Conservation (phyloP, 305 asterid species). For the Solanum aculeatissimum region DNA sequence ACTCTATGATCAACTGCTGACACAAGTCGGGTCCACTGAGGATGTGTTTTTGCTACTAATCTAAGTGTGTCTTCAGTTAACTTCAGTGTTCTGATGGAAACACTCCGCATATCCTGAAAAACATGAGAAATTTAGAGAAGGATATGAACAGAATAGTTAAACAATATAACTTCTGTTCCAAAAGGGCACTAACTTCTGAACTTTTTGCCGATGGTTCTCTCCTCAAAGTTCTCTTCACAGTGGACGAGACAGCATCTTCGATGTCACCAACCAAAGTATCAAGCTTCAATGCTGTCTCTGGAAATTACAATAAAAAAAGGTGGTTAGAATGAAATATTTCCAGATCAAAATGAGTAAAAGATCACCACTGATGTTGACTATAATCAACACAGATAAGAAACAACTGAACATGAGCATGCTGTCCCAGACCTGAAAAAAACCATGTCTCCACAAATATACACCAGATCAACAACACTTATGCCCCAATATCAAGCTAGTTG, state of each 20-base stretch:
- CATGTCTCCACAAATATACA: not conserved
- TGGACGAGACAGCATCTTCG: constrained; percentile 82
- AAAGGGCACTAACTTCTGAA: constrained; percentile 55
- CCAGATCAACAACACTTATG: not conserved
- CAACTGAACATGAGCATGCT: not conserved
- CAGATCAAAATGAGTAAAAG: not conserved
- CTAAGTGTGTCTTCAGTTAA: constrained; percentile 56
- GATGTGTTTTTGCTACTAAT: constrained; percentile 54
- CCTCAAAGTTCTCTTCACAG: constrained; percentile 54
- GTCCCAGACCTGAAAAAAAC: not conserved
- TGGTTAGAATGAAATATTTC: not conserved
- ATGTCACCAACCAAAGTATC: constrained; percentile 81
- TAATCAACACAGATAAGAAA: not conserved
- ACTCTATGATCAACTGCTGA: constrained; percentile 94
- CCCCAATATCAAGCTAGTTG: not conserved
- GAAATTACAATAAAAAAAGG: constrained; percentile 10
- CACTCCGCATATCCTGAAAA: constrained; percentile 51
- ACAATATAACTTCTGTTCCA: not conserved
- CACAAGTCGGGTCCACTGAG: constrained; percentile 76
- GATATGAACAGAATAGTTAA: not conserved
- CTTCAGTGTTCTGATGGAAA: constrained; percentile 56
- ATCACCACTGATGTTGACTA: not conserved
- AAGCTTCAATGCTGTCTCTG: constrained; percentile 85
- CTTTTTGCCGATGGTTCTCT: constrained; percentile 37
- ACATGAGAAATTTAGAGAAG: not conserved